phyloP scores from a whole-genome alignment of 495 filamentous ascomycete species.

The Bathelium albidoporum region DNA sequence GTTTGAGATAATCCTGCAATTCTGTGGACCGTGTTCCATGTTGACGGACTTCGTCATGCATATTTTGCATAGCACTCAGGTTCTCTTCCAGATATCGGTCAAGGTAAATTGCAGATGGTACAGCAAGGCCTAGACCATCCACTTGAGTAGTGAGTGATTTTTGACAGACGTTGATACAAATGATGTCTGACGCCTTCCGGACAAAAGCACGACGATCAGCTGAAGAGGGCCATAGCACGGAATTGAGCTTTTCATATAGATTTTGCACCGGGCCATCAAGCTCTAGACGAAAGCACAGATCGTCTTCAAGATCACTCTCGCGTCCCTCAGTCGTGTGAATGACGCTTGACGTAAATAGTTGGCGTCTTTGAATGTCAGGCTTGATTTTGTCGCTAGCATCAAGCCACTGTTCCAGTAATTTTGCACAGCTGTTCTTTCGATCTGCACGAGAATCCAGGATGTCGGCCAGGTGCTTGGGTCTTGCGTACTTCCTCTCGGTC shows the following conservation, averaged over 20 bases:
- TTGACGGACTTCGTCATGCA: constrained; percentile 8
- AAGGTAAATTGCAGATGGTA: constrained; percentile 13
- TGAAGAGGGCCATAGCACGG: constrained; percentile 10
- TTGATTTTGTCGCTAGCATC: not conserved
- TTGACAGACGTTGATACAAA: constrained; percentile 7
- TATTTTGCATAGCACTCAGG: not conserved
- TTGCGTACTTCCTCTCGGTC: constrained; percentile 18
- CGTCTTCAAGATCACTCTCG: constrained; percentile 1
- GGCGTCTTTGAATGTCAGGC: not conserved
- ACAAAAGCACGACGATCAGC: constrained; percentile 4
- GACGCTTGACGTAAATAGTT: not conserved
- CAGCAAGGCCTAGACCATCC: constrained; percentile 7
- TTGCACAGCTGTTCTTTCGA: constrained; percentile 7
- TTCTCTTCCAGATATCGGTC: constrained; percentile 20
- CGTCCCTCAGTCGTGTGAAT: not conserved
- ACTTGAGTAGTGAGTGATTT: constrained; percentile 2
- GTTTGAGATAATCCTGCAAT: constrained; percentile 11
- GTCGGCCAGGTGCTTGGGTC: not conserved
- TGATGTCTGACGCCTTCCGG: not conserved
- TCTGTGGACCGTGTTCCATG: constrained; percentile 4
- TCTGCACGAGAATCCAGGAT: constrained; percentile 5
- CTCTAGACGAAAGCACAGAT: not conserved
- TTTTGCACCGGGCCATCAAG: constrained; percentile 8
- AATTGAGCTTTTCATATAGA: constrained; percentile 14
- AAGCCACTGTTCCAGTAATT: constrained; percentile 15